Percentiles rank a stretch among this genome's conserved stretches.
These are phyloP conservation scores for Sugiyamaella japonica DNA, from an alignment of 1,139 yeast species.

Conservation along the genomic window DNA sequence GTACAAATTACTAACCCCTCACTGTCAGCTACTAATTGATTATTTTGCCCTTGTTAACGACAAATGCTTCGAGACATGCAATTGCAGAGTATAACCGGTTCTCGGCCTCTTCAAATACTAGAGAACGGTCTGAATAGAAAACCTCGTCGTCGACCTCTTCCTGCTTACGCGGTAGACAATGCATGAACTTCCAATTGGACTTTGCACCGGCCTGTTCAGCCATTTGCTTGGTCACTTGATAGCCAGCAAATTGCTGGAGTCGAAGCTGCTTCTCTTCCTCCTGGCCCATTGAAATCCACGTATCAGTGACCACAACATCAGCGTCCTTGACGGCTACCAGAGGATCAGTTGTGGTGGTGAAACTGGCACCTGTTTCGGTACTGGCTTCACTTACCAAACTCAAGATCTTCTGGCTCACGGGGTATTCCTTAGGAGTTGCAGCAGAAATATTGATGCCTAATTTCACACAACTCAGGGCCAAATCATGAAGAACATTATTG, in stretches of 20 bases:
- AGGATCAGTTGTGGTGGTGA: conserved; percentile 74
- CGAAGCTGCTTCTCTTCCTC: conserved; percentile 73
- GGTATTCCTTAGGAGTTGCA: conserved; percentile 76
- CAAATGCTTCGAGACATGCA: conserved; percentile 88
- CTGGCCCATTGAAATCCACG: conserved; percentile 98
- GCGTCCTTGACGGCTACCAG: conserved; percentile 67
- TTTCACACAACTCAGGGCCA: conserved; percentile 86
- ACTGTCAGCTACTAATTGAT: background rate
- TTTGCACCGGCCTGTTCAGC: conserved; percentile 58
- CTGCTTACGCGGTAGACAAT: conserved; percentile 90
- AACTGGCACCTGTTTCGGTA: conserved; percentile 51
- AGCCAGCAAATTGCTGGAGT: conserved; percentile 78
- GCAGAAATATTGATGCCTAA: conserved; percentile 80
- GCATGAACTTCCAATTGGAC: conserved; percentile 86
- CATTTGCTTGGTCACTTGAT: conserved; percentile 74
- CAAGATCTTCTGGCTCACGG: conserved; percentile 59
- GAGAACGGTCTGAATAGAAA: conserved; percentile 77
- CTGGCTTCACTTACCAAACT: conserved; percentile 57
- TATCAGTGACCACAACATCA: conserved; percentile 89
- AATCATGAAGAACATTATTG: conserved; percentile 90
- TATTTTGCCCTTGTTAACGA: conserved; percentile 72
- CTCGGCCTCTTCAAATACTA: conserved; percentile 95
- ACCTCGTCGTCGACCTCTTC: conserved; percentile 95
- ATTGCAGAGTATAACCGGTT: conserved; percentile 95
- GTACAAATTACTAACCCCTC: too few species aligned